Evolutionary conservation across 345 rosid species (phyloP), one percentile per base, ranked within the genome.

Genomic region (Eucalyptus cloeziana): DNA sequence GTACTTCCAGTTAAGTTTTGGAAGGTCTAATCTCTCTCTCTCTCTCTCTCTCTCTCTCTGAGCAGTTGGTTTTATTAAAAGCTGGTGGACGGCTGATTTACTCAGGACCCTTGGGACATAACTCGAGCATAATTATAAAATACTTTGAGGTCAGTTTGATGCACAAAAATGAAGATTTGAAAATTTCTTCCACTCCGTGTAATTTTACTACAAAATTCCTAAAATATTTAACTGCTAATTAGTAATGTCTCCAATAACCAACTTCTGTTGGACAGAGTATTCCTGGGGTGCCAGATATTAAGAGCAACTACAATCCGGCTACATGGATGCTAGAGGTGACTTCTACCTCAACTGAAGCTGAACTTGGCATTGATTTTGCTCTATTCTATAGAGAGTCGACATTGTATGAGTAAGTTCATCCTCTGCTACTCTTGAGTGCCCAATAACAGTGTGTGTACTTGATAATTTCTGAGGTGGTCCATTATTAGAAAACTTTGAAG

Each of bases 321-420:
- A 96, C 98, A 86, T 97, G 99, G 98, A 93, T 96, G 94, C 87
- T 97, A 87, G 98, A 95, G 67, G 93, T 94, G 50, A 93, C 97
- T 89, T 95, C 96, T 86, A 87, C 89, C 85, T 95, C 96, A 10
- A 87, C 93, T 24, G 98, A 97, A 92, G 71, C 88, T 86, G 94
- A 95, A 83, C 94, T 93, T 50, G 92, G 94, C 30, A 64, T 94
- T 8, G 98, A 96, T 93, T 97, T 95, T 86, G 94, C 92, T 25
- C 86, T 92, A 89, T 90, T 93, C 86, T 97, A 95, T 88, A 90
- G 76, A 47, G 91, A 88, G 10, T 96, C 98, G 1, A 19, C 89
- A 88, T 90, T 96, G 80, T 89, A 86, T 87, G 89, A 91, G 99
- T 95, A 89, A 93, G 98, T 91, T 83, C 13, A n/a, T 30, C 62